phyloP scores from a whole-genome alignment of 352 stramenopile genomes.

The Phytophthora pisi region DNA sequence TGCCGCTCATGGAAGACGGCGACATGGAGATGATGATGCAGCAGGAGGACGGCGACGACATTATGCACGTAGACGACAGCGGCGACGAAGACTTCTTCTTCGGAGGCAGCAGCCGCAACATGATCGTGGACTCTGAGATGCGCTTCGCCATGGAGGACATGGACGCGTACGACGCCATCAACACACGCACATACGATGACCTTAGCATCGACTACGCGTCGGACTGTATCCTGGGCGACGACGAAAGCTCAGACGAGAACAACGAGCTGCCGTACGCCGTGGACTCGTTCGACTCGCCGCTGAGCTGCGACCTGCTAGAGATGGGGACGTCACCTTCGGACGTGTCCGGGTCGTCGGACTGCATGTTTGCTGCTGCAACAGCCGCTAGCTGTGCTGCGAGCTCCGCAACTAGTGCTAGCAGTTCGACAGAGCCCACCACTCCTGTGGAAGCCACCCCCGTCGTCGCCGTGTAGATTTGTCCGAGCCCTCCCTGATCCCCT shows the following conservation, averaged over 20 bases:
- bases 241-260: slow-evolving; percentile 52
- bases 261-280: slow-evolving; percentile 70
- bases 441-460: slow-evolving; percentile 26
- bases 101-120: slow-evolving; percentile 38
- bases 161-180: slow-evolving; percentile 68
- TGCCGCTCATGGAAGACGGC: slow-evolving; percentile 60
- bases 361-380: slow-evolving; percentile 50
- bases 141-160: slow-evolving; percentile 79
- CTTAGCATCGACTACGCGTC: slow-evolving; percentile 67
- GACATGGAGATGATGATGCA: slow-evolving; percentile 61
- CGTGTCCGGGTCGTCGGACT: slow-evolving; percentile 52
- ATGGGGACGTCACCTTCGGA: slow-evolving; percentile 78
- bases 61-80: slow-evolving; percentile 59
- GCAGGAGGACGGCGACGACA: slow-evolving; percentile 45
- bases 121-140: slow-evolving; percentile 57
- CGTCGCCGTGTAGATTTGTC: slow-evolving; percentile 31
- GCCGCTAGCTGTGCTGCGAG: slow-evolving; percentile 26
- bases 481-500: slow-evolving; percentile 1
- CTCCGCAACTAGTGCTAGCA: slow-evolving; percentile 16
- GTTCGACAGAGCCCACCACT: slow-evolving; percentile 17
- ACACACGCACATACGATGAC: slow-evolving; percentile 64
- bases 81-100: slow-evolving; percentile 67
- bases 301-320: slow-evolving; percentile 52
- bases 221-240: slow-evolving; percentile 74
- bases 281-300: slow-evolving; percentile 62